Evolutionary conservation across 2,329 filamentous ascomycete genomes (phyloP).

Genomic region (Cercospora sp.): DNA sequence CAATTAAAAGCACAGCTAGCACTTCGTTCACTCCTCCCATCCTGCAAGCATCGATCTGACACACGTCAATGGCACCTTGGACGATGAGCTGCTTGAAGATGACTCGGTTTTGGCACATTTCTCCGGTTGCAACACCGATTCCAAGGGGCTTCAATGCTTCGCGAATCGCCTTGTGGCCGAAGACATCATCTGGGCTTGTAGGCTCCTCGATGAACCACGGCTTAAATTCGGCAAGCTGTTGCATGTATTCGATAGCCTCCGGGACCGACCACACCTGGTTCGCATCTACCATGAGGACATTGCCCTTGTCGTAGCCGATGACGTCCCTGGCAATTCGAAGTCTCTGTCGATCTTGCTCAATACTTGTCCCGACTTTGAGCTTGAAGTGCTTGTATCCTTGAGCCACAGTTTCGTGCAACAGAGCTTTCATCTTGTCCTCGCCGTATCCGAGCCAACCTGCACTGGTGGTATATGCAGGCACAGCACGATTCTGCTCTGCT

Average conservation of each 20-base stretch:
- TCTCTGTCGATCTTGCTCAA: constrained; percentile 71
- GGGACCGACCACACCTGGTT: constrained; percentile 91
- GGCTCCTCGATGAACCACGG: constrained; percentile 89
- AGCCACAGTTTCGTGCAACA: constrained; percentile 72
- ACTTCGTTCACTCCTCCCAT: constrained; percentile 91
- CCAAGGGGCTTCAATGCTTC: constrained; percentile 73
- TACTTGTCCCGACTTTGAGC: constrained; percentile 76
- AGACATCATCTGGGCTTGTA: constrained; percentile 83
- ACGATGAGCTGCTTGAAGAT: constrained; percentile 90
- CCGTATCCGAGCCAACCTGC: constrained; percentile 91
- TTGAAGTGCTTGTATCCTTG: constrained; percentile 86
- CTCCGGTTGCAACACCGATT: constrained; percentile 85
- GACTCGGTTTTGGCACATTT: constrained; percentile 94
- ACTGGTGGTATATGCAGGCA: constrained; percentile 87
- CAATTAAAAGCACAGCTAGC: constrained; percentile 83
- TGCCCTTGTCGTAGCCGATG: constrained; percentile 78
- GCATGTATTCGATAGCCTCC: constrained; percentile 86
- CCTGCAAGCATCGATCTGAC: constrained; percentile 87
- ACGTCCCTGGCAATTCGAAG: constrained; percentile 74
- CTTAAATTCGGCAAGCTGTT: constrained; percentile 76
- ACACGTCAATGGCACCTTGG: constrained; percentile 78
- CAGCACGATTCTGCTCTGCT: constrained; percentile 70
- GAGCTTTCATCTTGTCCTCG: constrained; percentile 78
- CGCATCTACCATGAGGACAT: constrained; percentile 88
- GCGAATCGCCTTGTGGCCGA: constrained; percentile 82